Percentiles rank a stretch among this genome's conserved stretches.
phyloP scores from a whole-genome alignment of 805 yeast genomes.

The Candida caryicola region DNA sequence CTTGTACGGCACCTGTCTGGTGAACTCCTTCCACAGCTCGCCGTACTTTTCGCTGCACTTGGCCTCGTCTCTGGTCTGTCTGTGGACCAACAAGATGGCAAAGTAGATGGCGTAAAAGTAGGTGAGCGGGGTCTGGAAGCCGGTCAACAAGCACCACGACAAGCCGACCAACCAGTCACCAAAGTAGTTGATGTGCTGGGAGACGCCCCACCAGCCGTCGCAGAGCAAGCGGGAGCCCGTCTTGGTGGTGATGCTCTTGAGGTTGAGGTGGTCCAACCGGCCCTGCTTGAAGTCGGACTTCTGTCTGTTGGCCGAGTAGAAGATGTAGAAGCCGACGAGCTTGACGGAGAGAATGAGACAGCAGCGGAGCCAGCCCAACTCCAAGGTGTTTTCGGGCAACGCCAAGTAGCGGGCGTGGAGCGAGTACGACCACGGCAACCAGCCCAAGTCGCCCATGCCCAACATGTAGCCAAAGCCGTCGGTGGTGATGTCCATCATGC shows the following conservation, averaged over 20 bases:
- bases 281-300: slow-evolving; percentile 84
- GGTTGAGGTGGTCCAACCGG: slow-evolving; percentile 62
- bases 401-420: slow-evolving; percentile 82
- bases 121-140: slow-evolving; percentile 74
- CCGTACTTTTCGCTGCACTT: slow-evolving; percentile 88
- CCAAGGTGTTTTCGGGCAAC: slow-evolving; percentile 48
- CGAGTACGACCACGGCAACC: slow-evolving; percentile 90
- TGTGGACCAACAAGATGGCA: slow-evolving; percentile 75
- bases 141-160: slow-evolving; percentile 92
- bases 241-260: slow-evolving; percentile 56
- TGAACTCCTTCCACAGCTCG: slow-evolving; percentile 80
- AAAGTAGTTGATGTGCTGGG: slow-evolving; percentile 91
- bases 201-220: slow-evolving; percentile 94
- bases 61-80: slow-evolving; percentile 88
- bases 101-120: slow-evolving; percentile 86
- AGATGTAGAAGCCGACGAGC: slow-evolving; percentile 70
- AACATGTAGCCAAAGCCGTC: slow-evolving; percentile 98
- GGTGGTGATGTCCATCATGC: slow-evolving; percentile 94
- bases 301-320: slow-evolving; percentile 80
- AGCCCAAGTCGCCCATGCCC: slow-evolving; percentile 87
- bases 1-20: slow-evolving; percentile 77
- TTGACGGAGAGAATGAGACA: slow-evolving; percentile 47
- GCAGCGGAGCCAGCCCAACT: slow-evolving; percentile 45
- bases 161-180: slow-evolving; percentile 94
- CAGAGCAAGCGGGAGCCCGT: slow-evolving; percentile 77